Percentiles rank a stretch among this genome's conserved stretches.
These are phyloP conservation scores for Dianthus caryophyllus DNA, from an alignment of 148 eudicot genomes.

Conservation along the genomic window DNA sequence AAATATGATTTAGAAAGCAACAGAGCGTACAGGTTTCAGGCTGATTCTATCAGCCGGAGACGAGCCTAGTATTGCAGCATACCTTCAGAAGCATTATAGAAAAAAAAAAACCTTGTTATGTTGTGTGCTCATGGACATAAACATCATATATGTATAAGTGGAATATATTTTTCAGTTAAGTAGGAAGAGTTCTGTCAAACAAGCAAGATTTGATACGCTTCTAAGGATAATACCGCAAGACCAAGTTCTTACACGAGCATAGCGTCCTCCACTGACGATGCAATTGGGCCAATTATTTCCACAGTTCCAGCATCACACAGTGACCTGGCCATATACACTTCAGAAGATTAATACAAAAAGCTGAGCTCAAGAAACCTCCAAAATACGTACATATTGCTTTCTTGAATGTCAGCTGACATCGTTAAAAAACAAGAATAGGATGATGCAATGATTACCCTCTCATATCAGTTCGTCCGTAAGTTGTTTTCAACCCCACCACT, in stretches of 20 bases:
- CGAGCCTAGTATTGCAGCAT: slow-evolving; percentile 90
- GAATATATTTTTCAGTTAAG: neutral
- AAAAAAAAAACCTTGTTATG: neutral
- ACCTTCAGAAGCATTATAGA: slow-evolving; percentile 44
- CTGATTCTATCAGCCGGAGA: slow-evolving; percentile 68
- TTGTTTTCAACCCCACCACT: slow-evolving; percentile 87
- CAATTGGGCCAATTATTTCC: slow-evolving; percentile 85
- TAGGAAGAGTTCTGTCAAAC: neutral
- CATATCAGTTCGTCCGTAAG: slow-evolving; percentile 87
- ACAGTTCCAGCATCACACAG: slow-evolving; percentile 85
- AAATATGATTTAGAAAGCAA: slow-evolving; percentile 7
- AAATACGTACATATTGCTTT: neutral
- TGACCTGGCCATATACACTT: slow-evolving; percentile 40
- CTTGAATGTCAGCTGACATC: neutral
- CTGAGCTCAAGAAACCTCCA: slow-evolving; percentile 2
- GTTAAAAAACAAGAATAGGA: neutral
- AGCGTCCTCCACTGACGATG: slow-evolving; percentile 88
- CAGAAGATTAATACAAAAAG: slow-evolving; percentile 9
- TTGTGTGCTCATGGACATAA: no score
- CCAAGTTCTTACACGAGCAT: slow-evolving; percentile 74
- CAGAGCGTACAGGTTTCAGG: slow-evolving; percentile 62
- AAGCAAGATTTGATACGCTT: neutral
- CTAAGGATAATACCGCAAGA: neutral
- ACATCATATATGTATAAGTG: neutral
- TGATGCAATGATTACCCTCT: slow-evolving; percentile 52